Conservation (phyloP, 2,329 filamentous ascomycete genomes). For the Aspergillus udagawae region DNA sequence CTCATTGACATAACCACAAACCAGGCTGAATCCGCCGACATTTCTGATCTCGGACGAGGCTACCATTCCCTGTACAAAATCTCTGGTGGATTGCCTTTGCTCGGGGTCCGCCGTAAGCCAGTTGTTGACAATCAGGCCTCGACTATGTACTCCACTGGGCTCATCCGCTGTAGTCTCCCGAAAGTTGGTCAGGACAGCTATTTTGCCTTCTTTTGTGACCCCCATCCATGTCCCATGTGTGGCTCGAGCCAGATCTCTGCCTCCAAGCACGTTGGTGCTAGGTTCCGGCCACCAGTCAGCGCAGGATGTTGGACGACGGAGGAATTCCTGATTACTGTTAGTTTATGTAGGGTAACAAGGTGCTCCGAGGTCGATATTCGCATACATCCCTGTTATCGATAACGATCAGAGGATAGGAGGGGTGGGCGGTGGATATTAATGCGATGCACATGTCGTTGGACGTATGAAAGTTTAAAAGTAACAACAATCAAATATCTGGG, state of each 20-base stretch:
- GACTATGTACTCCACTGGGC: conserved; percentile 46
- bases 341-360: not conserved
- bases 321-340: conserved; percentile 51
- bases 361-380: not conserved
- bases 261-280: conserved; percentile 54
- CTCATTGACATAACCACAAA: conserved; percentile 54
- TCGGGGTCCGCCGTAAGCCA: conserved; percentile 49
- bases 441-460: conserved; percentile 64
- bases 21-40: conserved; percentile 61
- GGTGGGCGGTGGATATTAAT: conserved; percentile 70
- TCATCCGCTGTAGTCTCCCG: conserved; percentile 50
- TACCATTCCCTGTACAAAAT: conserved; percentile 54
- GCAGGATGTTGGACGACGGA: conserved; percentile 56
- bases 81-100: conserved; percentile 40
- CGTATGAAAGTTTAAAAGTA: conserved; percentile 38
- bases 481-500: not conserved
- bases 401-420: conserved; percentile 68
- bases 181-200: conserved; percentile 63
- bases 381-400: conserved; percentile 72
- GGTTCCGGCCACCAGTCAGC: conserved; percentile 59
- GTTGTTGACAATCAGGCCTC: conserved; percentile 58
- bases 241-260: conserved; percentile 57
- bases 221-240: conserved; percentile 63
- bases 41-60: conserved; percentile 52
- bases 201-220: conserved; percentile 56